A percentile compares a stretch with the other conserved stretches of the same genome.
phyloP scores from a whole-genome alignment of 768 basidiomycete genomes.

The Phanerochaete carnosa region DNA sequence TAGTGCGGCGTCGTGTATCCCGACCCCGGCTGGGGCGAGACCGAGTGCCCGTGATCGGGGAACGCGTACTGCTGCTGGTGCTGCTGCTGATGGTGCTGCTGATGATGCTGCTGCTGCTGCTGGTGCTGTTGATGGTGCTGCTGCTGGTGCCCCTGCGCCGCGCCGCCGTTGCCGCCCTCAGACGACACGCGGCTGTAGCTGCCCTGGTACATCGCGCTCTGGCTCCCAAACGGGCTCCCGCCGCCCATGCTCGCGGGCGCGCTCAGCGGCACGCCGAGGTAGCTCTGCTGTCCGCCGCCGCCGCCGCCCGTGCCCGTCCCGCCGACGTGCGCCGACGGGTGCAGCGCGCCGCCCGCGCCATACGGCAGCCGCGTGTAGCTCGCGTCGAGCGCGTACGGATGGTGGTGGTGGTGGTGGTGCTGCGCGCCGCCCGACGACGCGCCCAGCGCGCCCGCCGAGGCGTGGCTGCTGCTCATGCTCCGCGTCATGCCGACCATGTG shows the following conservation, averaged over 20 bases:
- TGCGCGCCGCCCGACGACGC: no score
- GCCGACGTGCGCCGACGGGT: constrained; percentile 15
- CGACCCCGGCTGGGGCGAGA: constrained; percentile 28
- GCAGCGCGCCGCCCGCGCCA: constrained; percentile 15
- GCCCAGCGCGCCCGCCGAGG: constrained; percentile 20
- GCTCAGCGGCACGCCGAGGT: constrained; percentile 19
- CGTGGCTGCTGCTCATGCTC: constrained; percentile 22
- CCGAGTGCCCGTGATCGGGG: constrained; percentile 25
- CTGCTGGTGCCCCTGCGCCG: background rate
- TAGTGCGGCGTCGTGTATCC: constrained; percentile 33
- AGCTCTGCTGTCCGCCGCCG: constrained; percentile 3
- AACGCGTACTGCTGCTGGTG: constrained; percentile 24
- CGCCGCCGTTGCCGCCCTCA: background rate
- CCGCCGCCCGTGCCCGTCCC: background rate
- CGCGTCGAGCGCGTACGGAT: constrained; percentile 19
- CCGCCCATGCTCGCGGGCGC: constrained; percentile 9
- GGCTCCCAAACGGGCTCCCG: constrained; percentile 13
- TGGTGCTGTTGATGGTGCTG: no score
- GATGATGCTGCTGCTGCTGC: no score
- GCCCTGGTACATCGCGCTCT: background rate
- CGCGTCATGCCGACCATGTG: constrained; percentile 28
- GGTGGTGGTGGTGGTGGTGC: constrained; percentile 17
- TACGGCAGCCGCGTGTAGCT: constrained; percentile 14
- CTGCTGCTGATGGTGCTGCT: background rate
- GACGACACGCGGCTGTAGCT: background rate